phyloP scores from a whole-genome alignment of 1,284 basidiomycete genomes.

The Rhodotorula mucilaginosa region DNA sequence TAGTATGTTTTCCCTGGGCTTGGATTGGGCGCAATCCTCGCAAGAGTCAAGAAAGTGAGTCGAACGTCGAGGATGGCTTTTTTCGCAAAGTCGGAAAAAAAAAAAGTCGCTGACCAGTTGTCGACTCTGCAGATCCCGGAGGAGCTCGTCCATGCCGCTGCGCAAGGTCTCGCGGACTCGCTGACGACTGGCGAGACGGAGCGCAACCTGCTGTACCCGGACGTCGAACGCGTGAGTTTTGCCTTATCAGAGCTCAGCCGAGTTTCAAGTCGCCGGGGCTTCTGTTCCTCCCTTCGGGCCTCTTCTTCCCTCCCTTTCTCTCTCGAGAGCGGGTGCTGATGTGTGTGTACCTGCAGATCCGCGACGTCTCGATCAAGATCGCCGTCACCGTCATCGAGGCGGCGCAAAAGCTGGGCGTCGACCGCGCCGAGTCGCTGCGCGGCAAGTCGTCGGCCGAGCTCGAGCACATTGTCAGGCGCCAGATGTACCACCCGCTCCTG shows the following conservation, averaged over 20 bases:
- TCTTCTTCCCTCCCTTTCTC: slow-evolving; percentile 51
- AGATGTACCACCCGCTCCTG: slow-evolving; percentile 24
- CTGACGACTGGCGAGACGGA: slow-evolving; percentile 66
- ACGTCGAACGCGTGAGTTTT: slow-evolving; percentile 57
- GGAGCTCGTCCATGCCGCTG: slow-evolving; percentile 54
- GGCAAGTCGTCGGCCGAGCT: slow-evolving; percentile 60
- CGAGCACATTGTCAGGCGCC: slow-evolving; percentile 43
- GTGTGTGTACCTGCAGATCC: slow-evolving; percentile 53
- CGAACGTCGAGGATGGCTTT: background rate
- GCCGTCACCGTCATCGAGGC: slow-evolving; percentile 69
- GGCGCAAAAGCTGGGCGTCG: slow-evolving; percentile 58
- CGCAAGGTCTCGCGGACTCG: slow-evolving; percentile 70
- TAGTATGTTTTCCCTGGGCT: slow-evolving; percentile 58
- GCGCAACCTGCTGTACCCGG: slow-evolving; percentile 43
- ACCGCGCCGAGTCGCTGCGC: slow-evolving; percentile 52
- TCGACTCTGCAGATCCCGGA: slow-evolving; percentile 47
- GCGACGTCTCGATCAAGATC: slow-evolving; percentile 75
- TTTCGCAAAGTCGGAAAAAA: slow-evolving; percentile 52
- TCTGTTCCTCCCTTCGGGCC: too few relatives aligned
- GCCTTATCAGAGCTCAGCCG: slow-evolving; percentile 54
- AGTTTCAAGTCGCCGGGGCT: too few relatives aligned
- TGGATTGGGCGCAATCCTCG: slow-evolving; percentile 73
- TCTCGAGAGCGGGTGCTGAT: background rate
- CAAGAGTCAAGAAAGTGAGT: slow-evolving; percentile 63
- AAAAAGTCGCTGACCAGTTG: too few relatives aligned